Evolutionary conservation across 2,329 filamentous ascomycete species (phyloP).

Genomic region (Hymenoscyphus scutula): DNA sequence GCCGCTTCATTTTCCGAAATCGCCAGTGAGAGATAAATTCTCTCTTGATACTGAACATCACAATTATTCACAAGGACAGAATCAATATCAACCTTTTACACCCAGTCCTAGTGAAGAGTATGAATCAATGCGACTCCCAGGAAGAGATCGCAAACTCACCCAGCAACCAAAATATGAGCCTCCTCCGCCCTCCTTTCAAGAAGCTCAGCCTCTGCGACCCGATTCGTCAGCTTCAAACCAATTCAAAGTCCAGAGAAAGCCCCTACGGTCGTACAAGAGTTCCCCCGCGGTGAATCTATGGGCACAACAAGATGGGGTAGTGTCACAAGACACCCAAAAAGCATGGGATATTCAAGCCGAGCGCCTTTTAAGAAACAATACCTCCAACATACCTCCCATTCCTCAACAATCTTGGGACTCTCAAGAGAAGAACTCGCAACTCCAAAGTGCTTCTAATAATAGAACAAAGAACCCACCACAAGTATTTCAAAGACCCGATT

Average conservation of each 20-base stretch:
- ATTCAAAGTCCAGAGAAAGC: conserved; percentile 7
- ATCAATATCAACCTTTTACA: background rate
- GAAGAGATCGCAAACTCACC: background rate
- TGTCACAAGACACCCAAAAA: background rate
- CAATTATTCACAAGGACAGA: background rate
- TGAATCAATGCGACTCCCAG: background rate
- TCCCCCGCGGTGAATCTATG: conserved; percentile 5
- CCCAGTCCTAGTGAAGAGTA: background rate
- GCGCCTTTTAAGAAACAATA: background rate
- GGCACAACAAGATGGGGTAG: background rate
- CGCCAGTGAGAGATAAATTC: background rate
- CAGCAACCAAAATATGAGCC: background rate
- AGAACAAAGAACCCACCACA: background rate
- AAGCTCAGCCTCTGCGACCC: background rate
- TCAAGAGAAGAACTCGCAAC: background rate
- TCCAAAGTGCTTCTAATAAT: background rate
- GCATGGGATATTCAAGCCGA: conserved; percentile 5
- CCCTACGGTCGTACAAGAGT: conserved; percentile 6
- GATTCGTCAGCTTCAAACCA: background rate
- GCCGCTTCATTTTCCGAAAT: background rate
- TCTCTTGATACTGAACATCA: background rate
- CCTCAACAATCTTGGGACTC: background rate
- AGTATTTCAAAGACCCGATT: background rate
- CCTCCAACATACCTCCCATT: background rate
- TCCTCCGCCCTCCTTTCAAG: background rate